Evolutionary conservation across 2,329 filamentous ascomycete genomes (phyloP), one percentile per base, ranked within the genome.

Genomic region (Decorospora gaudefroyi): DNA sequence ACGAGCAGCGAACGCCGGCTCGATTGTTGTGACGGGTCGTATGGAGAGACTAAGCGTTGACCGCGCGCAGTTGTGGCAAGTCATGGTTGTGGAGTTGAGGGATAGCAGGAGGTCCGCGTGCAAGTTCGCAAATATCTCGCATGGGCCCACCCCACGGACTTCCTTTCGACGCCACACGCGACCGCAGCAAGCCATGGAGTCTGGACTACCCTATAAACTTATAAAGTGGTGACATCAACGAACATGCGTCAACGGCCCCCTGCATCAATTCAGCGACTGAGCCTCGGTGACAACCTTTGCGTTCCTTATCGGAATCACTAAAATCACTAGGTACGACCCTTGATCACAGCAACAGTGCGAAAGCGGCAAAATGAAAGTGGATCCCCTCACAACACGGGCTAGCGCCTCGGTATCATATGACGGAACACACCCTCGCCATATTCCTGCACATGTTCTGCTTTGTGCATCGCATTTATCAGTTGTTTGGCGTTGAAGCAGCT

Each of bases 361-460:
- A 40, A 17, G 45, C 30, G 58, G 50, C 47, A 47, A 45, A 36
- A 52, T 45, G 47, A 42, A 45, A 28, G 46, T 46, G 41, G 46
- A 48, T 33, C 34, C 42, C 34, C 34, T 51, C 48, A 44, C 42
- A 27, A 12, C 25, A 27, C 27, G 41, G 35, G 35, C 47, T 53
- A 57, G 47, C 57, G 54, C 56, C 62, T 62, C 53, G 61, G 58
- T 57, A 57, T 59, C 61, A 64, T 56, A 62, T 68, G 61, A 64
- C 49, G 56, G 51, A 50, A 29, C 28, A 29, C 28, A 38, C 34
- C 21, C 31, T 37, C 27, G 25, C 16, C 26, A 12, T 46, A 29
- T 32, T 33, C 28, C 33, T 46, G 16, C 29, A 21, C 12, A 18
- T 8, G n/a, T 12, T 38, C 23, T 44, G 6, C 35, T 44, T 27